phyloP scores from a whole-genome alignment of 1,139 yeast genomes.

The Blastobotrys arbuscula region DNA sequence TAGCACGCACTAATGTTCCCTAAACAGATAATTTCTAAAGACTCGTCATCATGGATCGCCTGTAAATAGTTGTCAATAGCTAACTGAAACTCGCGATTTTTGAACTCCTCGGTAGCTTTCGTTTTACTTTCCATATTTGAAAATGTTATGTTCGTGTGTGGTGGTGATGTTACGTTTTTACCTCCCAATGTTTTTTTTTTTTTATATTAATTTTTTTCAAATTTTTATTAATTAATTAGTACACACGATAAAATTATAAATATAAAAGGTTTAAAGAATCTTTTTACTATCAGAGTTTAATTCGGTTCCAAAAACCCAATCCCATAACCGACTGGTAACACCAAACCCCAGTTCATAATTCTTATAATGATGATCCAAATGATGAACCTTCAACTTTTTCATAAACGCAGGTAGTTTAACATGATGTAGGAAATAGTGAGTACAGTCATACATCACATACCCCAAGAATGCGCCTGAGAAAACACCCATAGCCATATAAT shows the following conservation, averaged over 20 bases:
- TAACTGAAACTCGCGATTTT: slow-evolving; percentile 44
- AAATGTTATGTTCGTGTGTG: neutral
- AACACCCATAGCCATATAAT: slow-evolving; percentile 52
- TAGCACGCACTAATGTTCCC: slow-evolving; percentile 79
- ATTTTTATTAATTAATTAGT: neutral
- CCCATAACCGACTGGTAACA: slow-evolving; percentile 93
- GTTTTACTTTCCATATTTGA: slow-evolving; percentile 40
- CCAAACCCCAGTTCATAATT: slow-evolving; percentile 96
- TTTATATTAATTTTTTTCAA: neutral
- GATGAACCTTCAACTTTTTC: slow-evolving; percentile 79
- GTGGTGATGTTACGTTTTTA: neutral
- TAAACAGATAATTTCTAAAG: slow-evolving; percentile 49
- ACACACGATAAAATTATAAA: too few species aligned
- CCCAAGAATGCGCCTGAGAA: slow-evolving; percentile 97
- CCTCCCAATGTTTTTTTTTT: too few species aligned
- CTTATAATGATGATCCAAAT: slow-evolving; percentile 95
- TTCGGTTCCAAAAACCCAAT: slow-evolving; percentile 74
- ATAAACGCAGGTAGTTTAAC: slow-evolving; percentile 67
- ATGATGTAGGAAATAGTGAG: slow-evolving; percentile 89
- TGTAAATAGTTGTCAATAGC: slow-evolving; percentile 60
- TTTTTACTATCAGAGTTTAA: slow-evolving; percentile 31
- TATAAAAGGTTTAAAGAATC: slow-evolving; percentile 6
- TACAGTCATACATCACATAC: slow-evolving; percentile 81
- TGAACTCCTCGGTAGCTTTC: slow-evolving; percentile 58
- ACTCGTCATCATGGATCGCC: slow-evolving; percentile 47